Conservation (phyloP, 768 basidiomycete genomes). For the Brasilioporus rufonigricans region DNA sequence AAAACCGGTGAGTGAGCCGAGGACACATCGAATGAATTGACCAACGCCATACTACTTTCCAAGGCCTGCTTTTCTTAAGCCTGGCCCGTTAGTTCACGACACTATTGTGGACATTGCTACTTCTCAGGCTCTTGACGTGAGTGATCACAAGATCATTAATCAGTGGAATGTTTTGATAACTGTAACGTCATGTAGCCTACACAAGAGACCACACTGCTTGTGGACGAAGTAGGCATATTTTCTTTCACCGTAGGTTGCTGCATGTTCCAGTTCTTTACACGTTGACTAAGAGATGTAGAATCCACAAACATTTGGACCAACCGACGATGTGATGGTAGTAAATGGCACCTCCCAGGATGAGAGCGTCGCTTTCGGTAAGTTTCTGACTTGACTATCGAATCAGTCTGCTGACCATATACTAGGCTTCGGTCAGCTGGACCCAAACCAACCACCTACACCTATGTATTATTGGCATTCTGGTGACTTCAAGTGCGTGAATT, state of each 20-base stretch:
- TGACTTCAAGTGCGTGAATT: not conserved
- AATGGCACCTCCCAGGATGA: not conserved
- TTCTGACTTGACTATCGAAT: not conserved
- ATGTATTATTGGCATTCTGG: not conserved
- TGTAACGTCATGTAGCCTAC: not conserved
- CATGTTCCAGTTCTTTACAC: not conserved
- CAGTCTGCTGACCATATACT: not conserved
- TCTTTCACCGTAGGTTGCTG: not conserved
- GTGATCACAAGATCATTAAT: not conserved
- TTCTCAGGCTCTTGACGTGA: not conserved
- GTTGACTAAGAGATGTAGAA: not conserved
- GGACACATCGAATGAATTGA: not conserved
- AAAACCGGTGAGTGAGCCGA: not conserved
- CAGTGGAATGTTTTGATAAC: not conserved
- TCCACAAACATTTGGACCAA: not conserved
- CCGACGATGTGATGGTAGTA: not conserved
- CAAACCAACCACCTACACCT: not conserved
- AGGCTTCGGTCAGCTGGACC: not conserved
- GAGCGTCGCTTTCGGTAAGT: not conserved
- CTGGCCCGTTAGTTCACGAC: not conserved
- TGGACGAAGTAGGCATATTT: not conserved
- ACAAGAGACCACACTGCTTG: not conserved
- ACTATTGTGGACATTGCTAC: not conserved
- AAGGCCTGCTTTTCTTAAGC: not conserved
- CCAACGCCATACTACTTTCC: not conserved